phyloP scores from a whole-genome alignment of 1,284 basidiomycete genomes.

The Malassezia cuniculi region DNA sequence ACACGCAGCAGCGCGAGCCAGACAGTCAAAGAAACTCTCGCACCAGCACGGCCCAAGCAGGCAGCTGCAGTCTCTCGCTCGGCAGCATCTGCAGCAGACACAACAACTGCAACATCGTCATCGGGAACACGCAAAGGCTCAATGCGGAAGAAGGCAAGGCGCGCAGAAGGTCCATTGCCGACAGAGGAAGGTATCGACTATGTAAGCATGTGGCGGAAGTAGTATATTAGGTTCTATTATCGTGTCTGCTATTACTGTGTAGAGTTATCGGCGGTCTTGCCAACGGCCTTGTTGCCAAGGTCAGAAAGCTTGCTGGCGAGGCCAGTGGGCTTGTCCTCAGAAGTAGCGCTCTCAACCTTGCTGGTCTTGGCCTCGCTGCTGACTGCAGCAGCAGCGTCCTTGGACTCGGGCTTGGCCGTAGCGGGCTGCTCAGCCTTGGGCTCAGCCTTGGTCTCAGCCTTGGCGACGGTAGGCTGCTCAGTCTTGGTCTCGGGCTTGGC shows the following conservation, averaged over 20 bases:
- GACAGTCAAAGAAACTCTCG: no score
- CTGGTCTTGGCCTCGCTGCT: no score
- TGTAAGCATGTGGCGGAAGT: constrained; percentile 7
- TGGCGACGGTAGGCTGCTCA: background rate
- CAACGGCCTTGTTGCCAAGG: no score
- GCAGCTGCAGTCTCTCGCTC: no score
- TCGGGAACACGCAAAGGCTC: no score
- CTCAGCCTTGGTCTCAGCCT: background rate
- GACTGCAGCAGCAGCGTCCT: background rate
- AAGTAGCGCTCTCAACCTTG: background rate
- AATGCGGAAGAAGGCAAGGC: constrained; percentile 1
- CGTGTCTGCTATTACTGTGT: background rate
- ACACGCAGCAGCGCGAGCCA: no score
- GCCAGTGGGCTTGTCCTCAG: background rate
- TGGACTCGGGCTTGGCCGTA: background rate
- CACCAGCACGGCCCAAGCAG: no score
- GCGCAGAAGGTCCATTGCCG: constrained; percentile 10
- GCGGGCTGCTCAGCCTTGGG: constrained; percentile 1
- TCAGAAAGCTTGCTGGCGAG: background rate
- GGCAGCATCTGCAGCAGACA: no score
- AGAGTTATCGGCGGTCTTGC: no score
- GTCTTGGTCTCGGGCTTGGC: constrained; percentile 4
- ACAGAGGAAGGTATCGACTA: constrained; percentile 14
- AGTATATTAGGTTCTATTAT: background rate
- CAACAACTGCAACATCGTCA: no score